phyloP scores from a whole-genome alignment of 2,329 filamentous ascomycete species.

The Fusarium heterosporum region DNA sequence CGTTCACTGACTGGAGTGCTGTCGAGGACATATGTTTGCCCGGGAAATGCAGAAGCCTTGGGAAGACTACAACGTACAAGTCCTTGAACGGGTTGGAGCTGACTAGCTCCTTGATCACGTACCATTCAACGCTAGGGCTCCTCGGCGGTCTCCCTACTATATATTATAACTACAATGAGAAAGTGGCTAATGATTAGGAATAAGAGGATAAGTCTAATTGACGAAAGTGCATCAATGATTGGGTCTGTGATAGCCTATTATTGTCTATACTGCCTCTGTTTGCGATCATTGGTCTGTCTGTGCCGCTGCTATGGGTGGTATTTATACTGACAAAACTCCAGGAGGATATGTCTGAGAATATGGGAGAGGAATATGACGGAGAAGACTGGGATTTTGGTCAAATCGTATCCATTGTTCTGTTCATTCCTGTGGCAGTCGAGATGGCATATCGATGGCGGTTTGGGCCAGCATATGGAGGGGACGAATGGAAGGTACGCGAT shows the following conservation, averaged over 20 bases:
- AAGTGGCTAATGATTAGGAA: neutral
- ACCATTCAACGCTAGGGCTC: slow-evolving; percentile 27
- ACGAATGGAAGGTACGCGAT: neutral
- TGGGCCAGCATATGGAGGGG: neutral
- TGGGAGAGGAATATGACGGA: slow-evolving; percentile 10
- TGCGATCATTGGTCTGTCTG: neutral
- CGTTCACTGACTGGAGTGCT: slow-evolving; percentile 2
- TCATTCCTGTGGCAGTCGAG: slow-evolving; percentile 38
- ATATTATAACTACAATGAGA: neutral
- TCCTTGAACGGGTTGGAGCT: slow-evolving; percentile 16
- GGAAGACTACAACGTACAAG: slow-evolving; percentile 6
- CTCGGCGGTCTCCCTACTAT: slow-evolving; percentile 18
- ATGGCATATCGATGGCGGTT: slow-evolving; percentile 36
- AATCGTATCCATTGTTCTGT: slow-evolving; percentile 42
- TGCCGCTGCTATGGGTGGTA: slow-evolving; percentile 24
- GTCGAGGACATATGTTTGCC: slow-evolving; percentile 31
- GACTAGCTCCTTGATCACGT: slow-evolving; percentile 17
- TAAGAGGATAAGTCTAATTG: neutral
- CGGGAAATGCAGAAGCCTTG: neutral
- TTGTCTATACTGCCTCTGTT: slow-evolving; percentile 15
- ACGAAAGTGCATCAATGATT: slow-evolving; percentile 4
- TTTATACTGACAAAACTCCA: slow-evolving; percentile 28
- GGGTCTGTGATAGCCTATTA: slow-evolving; percentile 4
- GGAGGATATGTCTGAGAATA: neutral
- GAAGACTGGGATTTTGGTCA: slow-evolving; percentile 40